A percentile compares a stretch with the other conserved stretches of the same genome.
These are phyloP conservation scores for Citrus unshiu DNA, from an alignment of 345 rosid species.

Conservation along the genomic window DNA sequence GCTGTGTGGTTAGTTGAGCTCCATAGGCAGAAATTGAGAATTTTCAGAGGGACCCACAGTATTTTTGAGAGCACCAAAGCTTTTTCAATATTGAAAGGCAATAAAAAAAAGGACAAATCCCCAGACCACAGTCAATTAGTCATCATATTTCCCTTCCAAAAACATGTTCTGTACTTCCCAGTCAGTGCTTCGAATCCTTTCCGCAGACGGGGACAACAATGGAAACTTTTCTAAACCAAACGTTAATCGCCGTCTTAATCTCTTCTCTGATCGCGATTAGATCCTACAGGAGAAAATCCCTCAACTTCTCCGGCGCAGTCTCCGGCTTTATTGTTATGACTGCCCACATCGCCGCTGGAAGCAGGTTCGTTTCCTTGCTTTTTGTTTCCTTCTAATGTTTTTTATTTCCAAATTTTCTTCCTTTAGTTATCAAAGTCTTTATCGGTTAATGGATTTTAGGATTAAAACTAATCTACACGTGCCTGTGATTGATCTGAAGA, in stretches of 20 bases:
- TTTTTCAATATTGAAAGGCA: not conserved
- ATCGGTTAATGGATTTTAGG: not conserved
- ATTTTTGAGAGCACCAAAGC: too few relatives aligned
- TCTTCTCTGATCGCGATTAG: slow-evolving; percentile 55
- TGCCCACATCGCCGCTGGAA: slow-evolving; percentile 61
- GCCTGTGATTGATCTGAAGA: slow-evolving; percentile 27
- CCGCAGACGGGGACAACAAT: slow-evolving; percentile 8
- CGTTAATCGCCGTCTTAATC: slow-evolving; percentile 46
- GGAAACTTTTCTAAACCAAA: slow-evolving; percentile 39
- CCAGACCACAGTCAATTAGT: too few relatives aligned
- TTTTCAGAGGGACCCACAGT: too few relatives aligned
- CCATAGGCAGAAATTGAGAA: too few relatives aligned
- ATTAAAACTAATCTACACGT: not conserved
- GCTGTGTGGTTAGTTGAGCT: too few relatives aligned
- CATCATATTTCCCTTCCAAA: not conserved
- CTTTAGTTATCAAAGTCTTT: not conserved
- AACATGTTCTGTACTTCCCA: not conserved
- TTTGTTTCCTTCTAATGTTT: not conserved
- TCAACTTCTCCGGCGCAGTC: slow-evolving; percentile 73
- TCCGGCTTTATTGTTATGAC: slow-evolving; percentile 79
- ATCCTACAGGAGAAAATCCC: slow-evolving; percentile 75
- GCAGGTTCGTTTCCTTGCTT: slow-evolving; percentile 36
- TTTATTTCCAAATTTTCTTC: not conserved
- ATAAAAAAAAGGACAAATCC: not conserved
- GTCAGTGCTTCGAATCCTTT: not conserved